These are phyloP conservation scores for Coemansia sp. DNA, from an alignment of 192 early-diverging fungal genomes.

Conservation along the genomic window DNA sequence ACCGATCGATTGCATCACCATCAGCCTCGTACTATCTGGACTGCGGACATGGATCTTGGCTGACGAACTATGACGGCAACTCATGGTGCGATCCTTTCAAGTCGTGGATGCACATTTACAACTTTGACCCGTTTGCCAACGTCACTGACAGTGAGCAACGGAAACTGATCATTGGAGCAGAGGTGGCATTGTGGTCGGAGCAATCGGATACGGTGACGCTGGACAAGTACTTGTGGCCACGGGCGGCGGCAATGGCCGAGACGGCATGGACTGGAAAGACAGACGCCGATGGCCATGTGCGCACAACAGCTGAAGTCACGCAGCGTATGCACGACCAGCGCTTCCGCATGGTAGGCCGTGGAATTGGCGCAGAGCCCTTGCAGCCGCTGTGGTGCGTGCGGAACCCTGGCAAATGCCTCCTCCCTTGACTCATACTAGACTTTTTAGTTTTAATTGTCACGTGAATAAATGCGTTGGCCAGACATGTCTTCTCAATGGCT, in stretches of 20 bases:
- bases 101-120: slow-evolving; percentile 72
- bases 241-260: slow-evolving; percentile 66
- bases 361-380: slow-evolving; percentile 65
- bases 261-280: slow-evolving; percentile 68
- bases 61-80: slow-evolving; percentile 61
- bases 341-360: slow-evolving; percentile 66
- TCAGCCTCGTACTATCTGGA: slow-evolving; percentile 71
- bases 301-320: slow-evolving; percentile 60
- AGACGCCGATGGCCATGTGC: slow-evolving; percentile 51
- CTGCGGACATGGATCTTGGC: slow-evolving; percentile 76
- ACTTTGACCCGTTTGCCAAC: slow-evolving; percentile 62
- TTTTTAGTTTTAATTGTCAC: background rate
- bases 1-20: slow-evolving; percentile 63
- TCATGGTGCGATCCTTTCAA: slow-evolving; percentile 80
- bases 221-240: slow-evolving; percentile 69
- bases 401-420: slow-evolving; percentile 56
- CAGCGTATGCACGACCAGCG: slow-evolving; percentile 69
- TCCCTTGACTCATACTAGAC: slow-evolving; percentile 12
- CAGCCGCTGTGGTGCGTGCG: slow-evolving; percentile 76
- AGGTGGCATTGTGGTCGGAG: slow-evolving; percentile 72
- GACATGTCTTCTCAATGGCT: background rate
- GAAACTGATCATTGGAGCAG: slow-evolving; percentile 65
- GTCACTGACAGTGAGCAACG: slow-evolving; percentile 54
- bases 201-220: slow-evolving; percentile 59
- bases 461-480: background rate